Evolutionary conservation across 441 rosid genomes (phyloP).

Genomic region (Populus hybrid): DNA sequence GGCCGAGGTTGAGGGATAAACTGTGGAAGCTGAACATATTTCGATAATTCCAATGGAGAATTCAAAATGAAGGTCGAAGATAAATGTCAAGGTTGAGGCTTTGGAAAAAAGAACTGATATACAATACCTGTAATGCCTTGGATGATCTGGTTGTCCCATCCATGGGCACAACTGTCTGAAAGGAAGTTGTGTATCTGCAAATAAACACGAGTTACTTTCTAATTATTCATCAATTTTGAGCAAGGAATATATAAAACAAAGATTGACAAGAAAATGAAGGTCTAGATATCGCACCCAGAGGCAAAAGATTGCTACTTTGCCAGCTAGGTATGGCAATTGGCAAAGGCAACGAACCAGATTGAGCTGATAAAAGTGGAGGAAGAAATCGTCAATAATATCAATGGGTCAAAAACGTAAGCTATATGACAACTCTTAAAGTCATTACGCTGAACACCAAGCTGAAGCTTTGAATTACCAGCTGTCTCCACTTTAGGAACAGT

Average conservation of each 20-base stretch:
- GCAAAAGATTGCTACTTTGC: constrained; percentile 62
- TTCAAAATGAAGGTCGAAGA: background rate
- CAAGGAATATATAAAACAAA: background rate
- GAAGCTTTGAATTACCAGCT: constrained; percentile 32
- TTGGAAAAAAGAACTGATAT: background rate
- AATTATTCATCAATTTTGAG: constrained; percentile 3
- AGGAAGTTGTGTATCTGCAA: constrained; percentile 64
- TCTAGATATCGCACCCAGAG: constrained; percentile 47
- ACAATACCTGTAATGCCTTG: constrained; percentile 52
- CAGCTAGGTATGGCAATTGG: constrained; percentile 56
- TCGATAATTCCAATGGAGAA: constrained; percentile 8
- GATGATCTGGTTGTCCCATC: constrained; percentile 57
- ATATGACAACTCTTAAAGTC: background rate
- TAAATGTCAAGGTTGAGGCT: background rate
- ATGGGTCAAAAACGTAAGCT: background rate
- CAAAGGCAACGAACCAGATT: constrained; percentile 43
- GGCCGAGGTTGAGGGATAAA: constrained; percentile 61
- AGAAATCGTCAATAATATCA: background rate
- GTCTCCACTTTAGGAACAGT: constrained; percentile 37
- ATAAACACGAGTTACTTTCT: constrained; percentile 1
- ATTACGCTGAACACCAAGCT: background rate
- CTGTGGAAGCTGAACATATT: constrained; percentile 49
- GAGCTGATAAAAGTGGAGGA: constrained; percentile 38
- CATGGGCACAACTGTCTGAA: constrained; percentile 62
- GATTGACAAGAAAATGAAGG: background rate